Evolutionary conservation across 129 eudicot genomes (phyloP).

Genomic region (Flaveria linearis): DNA sequence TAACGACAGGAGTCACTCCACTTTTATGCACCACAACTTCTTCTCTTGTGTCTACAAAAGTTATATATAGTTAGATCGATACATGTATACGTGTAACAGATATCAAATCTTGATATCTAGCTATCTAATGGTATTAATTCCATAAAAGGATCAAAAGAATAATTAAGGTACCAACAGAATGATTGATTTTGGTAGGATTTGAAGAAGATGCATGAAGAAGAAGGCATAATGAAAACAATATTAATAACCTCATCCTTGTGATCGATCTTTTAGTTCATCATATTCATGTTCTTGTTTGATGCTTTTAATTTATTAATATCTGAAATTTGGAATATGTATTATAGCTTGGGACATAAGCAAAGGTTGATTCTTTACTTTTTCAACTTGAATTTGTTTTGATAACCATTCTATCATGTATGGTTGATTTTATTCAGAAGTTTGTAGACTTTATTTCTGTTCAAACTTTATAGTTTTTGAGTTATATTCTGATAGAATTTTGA

Average conservation of each 20-base stretch:
- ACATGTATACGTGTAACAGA: neutral
- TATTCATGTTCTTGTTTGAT: neutral
- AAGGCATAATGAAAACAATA: conserved; percentile 17
- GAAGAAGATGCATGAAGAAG: conserved; percentile 26
- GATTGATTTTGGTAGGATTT: conserved; percentile 10
- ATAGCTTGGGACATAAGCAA: conserved; percentile 29
- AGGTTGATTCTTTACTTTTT: conserved; percentile 14
- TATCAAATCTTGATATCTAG: neutral
- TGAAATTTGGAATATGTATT: neutral
- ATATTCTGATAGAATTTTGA: neutral
- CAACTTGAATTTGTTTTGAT: neutral
- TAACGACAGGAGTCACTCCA: conserved; percentile 9
- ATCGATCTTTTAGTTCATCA: conserved; percentile 13
- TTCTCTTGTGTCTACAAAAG: conserved; percentile 5
- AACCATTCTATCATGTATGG: neutral
- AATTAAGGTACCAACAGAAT: conserved; percentile 5
- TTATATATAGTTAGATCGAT: neutral
- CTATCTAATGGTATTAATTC: neutral
- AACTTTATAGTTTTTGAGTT: too few relatives aligned
- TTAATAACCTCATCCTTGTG: conserved; percentile 9
- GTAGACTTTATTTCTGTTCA: too few relatives aligned
- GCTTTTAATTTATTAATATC: neutral
- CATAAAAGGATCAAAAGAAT: neutral
- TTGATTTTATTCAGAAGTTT: too few relatives aligned
- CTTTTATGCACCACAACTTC: conserved; percentile 3